Conservation (phyloP, 352 stramenopile genomes). For the Phytophthora cactorum region DNA sequence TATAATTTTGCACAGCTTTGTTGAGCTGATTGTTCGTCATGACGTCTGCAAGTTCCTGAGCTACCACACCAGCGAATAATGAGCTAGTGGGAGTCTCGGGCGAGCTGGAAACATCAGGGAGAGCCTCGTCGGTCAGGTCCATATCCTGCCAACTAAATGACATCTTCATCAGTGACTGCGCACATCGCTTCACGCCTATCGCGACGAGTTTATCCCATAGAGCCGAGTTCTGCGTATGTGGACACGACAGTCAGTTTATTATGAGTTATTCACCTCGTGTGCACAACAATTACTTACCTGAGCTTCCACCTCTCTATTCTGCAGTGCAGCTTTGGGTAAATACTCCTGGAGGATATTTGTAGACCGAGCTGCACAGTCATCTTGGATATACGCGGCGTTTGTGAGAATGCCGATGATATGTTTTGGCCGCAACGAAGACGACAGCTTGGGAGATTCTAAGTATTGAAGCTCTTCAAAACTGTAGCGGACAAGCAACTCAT, state of each 20-base stretch:
- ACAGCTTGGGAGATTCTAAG: conserved; percentile 68
- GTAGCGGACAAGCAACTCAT: conserved; percentile 71
- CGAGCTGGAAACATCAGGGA: conserved; percentile 42
- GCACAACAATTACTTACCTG: conserved; percentile 40
- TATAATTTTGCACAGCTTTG: conserved; percentile 49
- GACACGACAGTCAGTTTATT: not conserved
- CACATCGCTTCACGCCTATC: conserved; percentile 60
- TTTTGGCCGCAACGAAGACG: conserved; percentile 63
- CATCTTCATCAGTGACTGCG: conserved; percentile 74
- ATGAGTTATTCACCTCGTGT: not conserved
- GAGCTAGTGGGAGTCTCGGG: conserved; percentile 21
- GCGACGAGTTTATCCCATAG: conserved; percentile 59
- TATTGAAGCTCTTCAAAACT: conserved; percentile 66
- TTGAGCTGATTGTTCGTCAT: conserved; percentile 67
- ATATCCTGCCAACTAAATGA: conserved; percentile 70
- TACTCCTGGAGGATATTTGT: conserved; percentile 65
- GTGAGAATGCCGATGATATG: conserved; percentile 74
- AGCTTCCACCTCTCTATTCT: conserved; percentile 46
- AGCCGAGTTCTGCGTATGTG: conserved; percentile 43
- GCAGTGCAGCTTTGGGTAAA: conserved; percentile 50
- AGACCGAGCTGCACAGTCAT: conserved; percentile 59
- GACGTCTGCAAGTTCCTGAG: conserved; percentile 55
- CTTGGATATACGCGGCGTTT: conserved; percentile 75
- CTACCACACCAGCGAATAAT: conserved; percentile 59
- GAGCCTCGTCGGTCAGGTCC: conserved; percentile 59